phyloP scores from a whole-genome alignment of 257 asterid genomes.

The Solanum pennellii region DNA sequence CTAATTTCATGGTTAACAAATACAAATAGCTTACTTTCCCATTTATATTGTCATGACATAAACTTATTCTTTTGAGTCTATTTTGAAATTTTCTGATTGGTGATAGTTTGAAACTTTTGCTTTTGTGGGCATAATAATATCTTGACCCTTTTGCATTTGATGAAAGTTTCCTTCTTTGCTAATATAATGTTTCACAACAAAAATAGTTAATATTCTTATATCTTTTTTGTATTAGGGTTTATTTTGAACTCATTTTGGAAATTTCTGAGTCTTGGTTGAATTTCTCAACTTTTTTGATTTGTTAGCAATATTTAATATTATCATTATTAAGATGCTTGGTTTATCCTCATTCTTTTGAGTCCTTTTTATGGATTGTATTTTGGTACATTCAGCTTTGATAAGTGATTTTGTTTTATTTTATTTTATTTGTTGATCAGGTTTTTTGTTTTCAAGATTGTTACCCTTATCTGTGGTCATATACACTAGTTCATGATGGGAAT shows the following conservation, averaged over 20 bases:
- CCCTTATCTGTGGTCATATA: not conserved
- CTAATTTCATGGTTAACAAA: not conserved
- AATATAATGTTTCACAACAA: not conserved
- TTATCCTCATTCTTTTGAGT: not conserved
- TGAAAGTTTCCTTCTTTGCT: not conserved
- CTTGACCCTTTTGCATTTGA: not conserved
- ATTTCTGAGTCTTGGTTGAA: not conserved
- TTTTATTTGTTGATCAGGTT: not conserved
- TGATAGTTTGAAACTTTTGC: not conserved
- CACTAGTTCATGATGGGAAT: not conserved
- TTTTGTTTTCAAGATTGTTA: not conserved
- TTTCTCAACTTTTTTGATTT: not conserved
- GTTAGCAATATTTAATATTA: not conserved
- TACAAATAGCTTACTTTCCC: not conserved
- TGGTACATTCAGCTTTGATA: not conserved
- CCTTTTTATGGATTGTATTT: not conserved
- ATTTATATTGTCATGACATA: not conserved
- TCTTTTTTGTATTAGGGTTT: not conserved
- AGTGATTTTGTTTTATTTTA: not conserved
- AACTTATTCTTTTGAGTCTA: not conserved
- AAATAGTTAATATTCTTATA: no score
- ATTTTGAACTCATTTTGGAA: not conserved
- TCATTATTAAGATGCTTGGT: not conserved
- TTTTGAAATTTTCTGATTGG: not conserved
- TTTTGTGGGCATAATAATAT: not conserved